Conservation (phyloP, 2,329 filamentous ascomycete species). For the Clathrospora elynae region DNA sequence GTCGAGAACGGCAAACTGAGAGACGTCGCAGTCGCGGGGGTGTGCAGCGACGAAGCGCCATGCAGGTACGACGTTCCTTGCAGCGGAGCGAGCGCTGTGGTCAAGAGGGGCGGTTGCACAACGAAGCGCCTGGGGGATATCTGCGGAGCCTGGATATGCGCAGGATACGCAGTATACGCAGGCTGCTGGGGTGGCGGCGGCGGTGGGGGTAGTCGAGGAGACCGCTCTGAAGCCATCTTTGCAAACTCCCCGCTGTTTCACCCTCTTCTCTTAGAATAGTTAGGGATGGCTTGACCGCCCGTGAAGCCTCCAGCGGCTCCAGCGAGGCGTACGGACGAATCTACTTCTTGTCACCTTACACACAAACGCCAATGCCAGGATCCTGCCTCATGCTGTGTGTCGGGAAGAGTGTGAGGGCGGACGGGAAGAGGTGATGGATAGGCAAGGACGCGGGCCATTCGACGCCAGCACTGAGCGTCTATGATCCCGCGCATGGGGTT, state of each 20-base stretch:
- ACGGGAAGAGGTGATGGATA: slow-evolving; percentile 21
- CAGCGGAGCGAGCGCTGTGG: slow-evolving; percentile 48
- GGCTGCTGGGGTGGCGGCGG: slow-evolving; percentile 23
- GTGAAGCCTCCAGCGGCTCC: slow-evolving; percentile 44
- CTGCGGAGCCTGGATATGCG: slow-evolving; percentile 26
- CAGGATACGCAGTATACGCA: slow-evolving; percentile 12
- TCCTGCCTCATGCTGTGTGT: slow-evolving; percentile 16
- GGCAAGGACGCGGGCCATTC: slow-evolving; percentile 19
- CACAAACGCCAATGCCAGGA: slow-evolving; percentile 9
- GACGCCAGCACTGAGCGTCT: slow-evolving; percentile 21
- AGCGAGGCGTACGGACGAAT: slow-evolving; percentile 30
- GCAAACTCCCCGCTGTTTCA: slow-evolving; percentile 14
- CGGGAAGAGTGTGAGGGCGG: slow-evolving; percentile 12
- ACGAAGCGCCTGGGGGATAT: slow-evolving; percentile 44
- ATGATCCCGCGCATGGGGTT: slow-evolving; percentile 20
- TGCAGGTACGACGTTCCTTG: slow-evolving; percentile 37
- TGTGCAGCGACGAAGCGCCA: slow-evolving; percentile 42
- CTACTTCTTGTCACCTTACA: slow-evolving; percentile 29
- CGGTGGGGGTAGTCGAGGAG: slow-evolving; percentile 26
- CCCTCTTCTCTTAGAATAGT: slow-evolving; percentile 2
- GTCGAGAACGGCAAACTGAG: slow-evolving; percentile 47
- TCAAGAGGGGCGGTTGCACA: slow-evolving; percentile 51
- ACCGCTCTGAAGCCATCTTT: slow-evolving; percentile 22
- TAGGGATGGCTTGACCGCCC: slow-evolving; percentile 25
- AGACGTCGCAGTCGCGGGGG: slow-evolving; percentile 48